Conservation (phyloP, 306 rosid genomes). For the Quercus cerris region DNA sequence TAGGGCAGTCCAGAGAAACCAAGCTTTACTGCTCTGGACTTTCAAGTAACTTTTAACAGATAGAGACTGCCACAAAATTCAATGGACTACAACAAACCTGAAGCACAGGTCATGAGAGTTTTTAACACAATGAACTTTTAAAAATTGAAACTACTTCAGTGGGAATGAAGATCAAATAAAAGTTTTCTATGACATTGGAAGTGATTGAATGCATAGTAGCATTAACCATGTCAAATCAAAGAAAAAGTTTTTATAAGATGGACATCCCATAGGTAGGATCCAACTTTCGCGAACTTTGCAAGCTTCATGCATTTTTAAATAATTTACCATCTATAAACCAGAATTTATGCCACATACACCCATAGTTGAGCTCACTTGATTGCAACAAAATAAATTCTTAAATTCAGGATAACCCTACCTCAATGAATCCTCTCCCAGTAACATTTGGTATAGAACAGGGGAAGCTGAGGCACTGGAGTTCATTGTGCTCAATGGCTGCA, state of each 20-base stretch:
- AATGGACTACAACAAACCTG: background rate
- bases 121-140: background rate
- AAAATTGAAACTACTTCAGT: too few relatives aligned
- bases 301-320: background rate
- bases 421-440: slow-evolving; percentile 84
- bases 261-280: background rate
- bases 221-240: background rate
- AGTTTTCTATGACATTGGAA: background rate
- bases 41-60: background rate
- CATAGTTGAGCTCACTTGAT: background rate
- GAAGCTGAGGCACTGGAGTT: slow-evolving; percentile 53
- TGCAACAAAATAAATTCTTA: background rate
- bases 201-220: background rate
- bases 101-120: background rate
- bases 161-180: background rate
- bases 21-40: background rate
- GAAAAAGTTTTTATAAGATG: too few relatives aligned
- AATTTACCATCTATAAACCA: background rate
- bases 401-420: slow-evolving; percentile 40
- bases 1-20: background rate
- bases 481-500: slow-evolving; percentile 32
- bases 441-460: slow-evolving; percentile 59
- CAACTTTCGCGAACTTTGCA: background rate
- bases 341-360: background rate
- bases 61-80: background rate